Conservation (phyloP, 805 yeast genomes). For the Nakazawaea anatomiae region DNA sequence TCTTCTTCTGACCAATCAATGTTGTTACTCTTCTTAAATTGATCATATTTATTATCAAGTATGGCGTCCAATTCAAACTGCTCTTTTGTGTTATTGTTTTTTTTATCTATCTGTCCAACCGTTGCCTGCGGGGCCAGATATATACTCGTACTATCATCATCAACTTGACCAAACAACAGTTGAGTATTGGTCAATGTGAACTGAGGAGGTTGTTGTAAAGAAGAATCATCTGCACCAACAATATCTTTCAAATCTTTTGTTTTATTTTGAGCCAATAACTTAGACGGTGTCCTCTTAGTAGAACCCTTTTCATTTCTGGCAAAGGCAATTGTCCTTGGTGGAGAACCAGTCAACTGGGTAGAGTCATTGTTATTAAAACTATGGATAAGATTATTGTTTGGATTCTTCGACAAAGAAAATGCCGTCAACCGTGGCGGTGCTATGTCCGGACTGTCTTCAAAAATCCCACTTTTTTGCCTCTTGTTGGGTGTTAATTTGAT, state of each 20-base stretch:
- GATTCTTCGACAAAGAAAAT: background rate
- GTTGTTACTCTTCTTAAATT: conserved; percentile 6
- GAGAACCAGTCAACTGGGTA: conserved; percentile 3
- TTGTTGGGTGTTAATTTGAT: conserved; percentile 10
- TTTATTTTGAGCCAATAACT: background rate
- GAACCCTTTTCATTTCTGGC: background rate
- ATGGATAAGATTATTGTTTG: background rate
- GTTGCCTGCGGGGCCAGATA: too few relatives aligned
- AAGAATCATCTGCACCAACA: conserved; percentile 5
- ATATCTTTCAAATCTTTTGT: conserved; percentile 9
- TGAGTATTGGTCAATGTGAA: conserved; percentile 1
- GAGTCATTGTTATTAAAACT: background rate
- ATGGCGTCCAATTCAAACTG: conserved; percentile 8
- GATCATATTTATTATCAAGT: conserved; percentile 4
- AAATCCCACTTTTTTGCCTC: conserved; percentile 5
- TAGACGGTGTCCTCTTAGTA: conserved; percentile 1
- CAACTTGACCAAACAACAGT: background rate
- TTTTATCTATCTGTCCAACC: too few relatives aligned
- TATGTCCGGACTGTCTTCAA: conserved; percentile 8
- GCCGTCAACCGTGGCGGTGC: conserved; percentile 6
- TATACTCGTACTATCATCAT: background rate
- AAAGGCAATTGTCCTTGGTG: conserved; percentile 10
- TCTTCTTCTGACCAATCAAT: conserved; percentile 9
- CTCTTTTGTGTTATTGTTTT: background rate
- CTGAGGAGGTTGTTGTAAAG: conserved; percentile 9